Percentiles rank a stretch among this genome's conserved stretches.
Evolutionary conservation across 371 early-diverging fungal genomes (phyloP).

Genomic region (Fennellomyces sp.): DNA sequence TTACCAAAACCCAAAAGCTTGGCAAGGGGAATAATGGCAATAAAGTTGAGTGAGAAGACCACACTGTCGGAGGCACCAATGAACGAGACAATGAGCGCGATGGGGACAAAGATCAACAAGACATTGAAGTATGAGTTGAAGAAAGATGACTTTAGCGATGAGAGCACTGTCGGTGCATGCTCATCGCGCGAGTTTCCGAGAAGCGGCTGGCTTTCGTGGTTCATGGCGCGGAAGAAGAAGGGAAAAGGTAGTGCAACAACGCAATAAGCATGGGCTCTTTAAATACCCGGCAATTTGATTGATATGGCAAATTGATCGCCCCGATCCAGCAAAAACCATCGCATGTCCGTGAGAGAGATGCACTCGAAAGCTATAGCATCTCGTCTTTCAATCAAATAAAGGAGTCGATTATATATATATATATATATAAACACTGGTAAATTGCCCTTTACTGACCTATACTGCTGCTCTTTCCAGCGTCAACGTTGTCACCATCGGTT

Average conservation of each 20-base stretch:
- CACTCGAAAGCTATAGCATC: too few relatives aligned
- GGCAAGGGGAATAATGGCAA: constrained; percentile 90
- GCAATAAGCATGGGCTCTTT: constrained; percentile 6
- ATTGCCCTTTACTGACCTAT: too few relatives aligned
- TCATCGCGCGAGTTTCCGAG: neutral
- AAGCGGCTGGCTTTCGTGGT: constrained; percentile 14
- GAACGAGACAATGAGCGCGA: constrained; percentile 66
- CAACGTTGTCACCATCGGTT: too few relatives aligned
- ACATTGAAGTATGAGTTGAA: constrained; percentile 63
- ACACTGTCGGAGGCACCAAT: constrained; percentile 62
- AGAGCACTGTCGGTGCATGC: constrained; percentile 28
- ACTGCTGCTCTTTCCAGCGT: too few relatives aligned
- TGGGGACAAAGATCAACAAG: constrained; percentile 74
- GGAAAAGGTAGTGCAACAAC: constrained; percentile 68
- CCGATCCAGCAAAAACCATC: neutral
- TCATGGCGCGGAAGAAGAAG: neutral
- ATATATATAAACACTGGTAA: too few relatives aligned
- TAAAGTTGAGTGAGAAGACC: constrained; percentile 84
- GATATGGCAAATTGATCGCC: neutral
- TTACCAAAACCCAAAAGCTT: constrained; percentile 60
- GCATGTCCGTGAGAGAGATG: neutral
- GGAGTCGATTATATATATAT: too few relatives aligned
- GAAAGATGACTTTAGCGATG: constrained; percentile 35
- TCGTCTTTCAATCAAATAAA: too few relatives aligned
- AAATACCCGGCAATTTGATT: neutral